A percentile compares a stretch with the other conserved stretches of the same genome.
Conservation (phyloP, 106 monocot species). For the Narthecium ossifragum region DNA sequence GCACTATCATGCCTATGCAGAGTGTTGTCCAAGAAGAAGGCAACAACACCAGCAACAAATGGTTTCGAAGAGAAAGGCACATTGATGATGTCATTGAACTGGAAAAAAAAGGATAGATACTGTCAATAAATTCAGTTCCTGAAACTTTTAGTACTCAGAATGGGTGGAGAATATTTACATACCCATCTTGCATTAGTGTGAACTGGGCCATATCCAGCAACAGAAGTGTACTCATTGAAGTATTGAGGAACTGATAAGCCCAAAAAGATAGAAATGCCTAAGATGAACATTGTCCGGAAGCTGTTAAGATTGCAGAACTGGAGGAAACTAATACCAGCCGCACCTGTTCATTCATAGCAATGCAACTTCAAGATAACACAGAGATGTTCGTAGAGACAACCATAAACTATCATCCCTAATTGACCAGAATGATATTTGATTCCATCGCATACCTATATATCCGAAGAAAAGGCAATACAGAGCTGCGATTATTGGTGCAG, state of each 20-base stretch:
- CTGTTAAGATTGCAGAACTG: slow-evolving; percentile 98
- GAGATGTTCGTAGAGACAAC: not conserved
- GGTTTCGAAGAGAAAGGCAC: slow-evolving; percentile 78
- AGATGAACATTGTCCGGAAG: slow-evolving; percentile 90
- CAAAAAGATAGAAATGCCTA: slow-evolving; percentile 91
- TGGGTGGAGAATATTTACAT: slow-evolving; percentile 9
- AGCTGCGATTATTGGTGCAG: slow-evolving; percentile 87
- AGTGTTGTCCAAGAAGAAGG: slow-evolving; percentile 72
- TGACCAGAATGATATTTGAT: not conserved
- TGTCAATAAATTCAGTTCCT: no score
- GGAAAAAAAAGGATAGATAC: slow-evolving; percentile 12
- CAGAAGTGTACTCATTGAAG: slow-evolving; percentile 98
- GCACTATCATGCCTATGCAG: slow-evolving; percentile 33
- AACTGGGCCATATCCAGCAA: slow-evolving; percentile 94
- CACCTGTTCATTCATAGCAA: slow-evolving; percentile 35
- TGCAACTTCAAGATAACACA: not conserved
- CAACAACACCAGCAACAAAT: slow-evolving; percentile 52
- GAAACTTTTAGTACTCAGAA: no score
- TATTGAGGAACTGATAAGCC: slow-evolving; percentile 94
- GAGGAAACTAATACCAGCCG: slow-evolving; percentile 75
- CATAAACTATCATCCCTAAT: not conserved
- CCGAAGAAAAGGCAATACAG: slow-evolving; percentile 97
- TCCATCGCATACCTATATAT: slow-evolving; percentile 61
- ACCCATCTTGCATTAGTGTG: slow-evolving; percentile 91
- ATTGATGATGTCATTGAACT: slow-evolving; percentile 78